Percentiles rank a stretch among this genome's conserved stretches.
phyloP scores from a whole-genome alignment of 108 stramenopile genomes.

The Cyclotella baltica region DNA sequence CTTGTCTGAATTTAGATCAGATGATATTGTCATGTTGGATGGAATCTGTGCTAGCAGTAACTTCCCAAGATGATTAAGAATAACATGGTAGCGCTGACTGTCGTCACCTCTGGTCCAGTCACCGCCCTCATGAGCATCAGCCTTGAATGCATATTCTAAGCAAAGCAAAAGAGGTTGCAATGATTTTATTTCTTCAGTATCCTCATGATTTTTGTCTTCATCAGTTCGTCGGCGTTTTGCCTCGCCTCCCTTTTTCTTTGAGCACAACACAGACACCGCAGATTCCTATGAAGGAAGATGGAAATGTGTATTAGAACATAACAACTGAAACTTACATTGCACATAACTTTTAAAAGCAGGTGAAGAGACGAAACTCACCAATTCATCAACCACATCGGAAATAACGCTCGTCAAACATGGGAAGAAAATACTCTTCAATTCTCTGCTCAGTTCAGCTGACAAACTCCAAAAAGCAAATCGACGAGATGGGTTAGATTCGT shows the following conservation, averaged over 20 bases:
- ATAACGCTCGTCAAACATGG: slow-evolving; percentile 81
- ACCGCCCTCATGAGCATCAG: slow-evolving; percentile 89
- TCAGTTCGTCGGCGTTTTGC: slow-evolving; percentile 49
- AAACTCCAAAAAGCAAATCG: slow-evolving; percentile 81
- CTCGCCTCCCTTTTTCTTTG: slow-evolving; percentile 37
- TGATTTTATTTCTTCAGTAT: slow-evolving; percentile 26
- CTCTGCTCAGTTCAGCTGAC: slow-evolving; percentile 65
- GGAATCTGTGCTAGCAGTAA: slow-evolving; percentile 68
- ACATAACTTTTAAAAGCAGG: neutral
- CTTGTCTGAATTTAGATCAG: slow-evolving; percentile 29
- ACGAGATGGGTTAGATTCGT: slow-evolving; percentile 23
- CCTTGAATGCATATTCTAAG: slow-evolving; percentile 74
- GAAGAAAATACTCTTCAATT: slow-evolving; percentile 78
- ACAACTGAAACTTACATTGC: too few species aligned
- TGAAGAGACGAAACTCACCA: slow-evolving; percentile 53
- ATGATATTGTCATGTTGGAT: slow-evolving; percentile 39
- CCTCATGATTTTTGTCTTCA: slow-evolving; percentile 14
- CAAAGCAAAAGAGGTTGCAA: slow-evolving; percentile 76
- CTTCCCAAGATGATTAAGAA: slow-evolving; percentile 78
- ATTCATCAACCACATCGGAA: slow-evolving; percentile 72
- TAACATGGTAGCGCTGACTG: slow-evolving; percentile 64
- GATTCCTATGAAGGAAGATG: slow-evolving; percentile 31
- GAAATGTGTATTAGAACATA: neutral
- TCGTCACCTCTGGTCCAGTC: slow-evolving; percentile 86
- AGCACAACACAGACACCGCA: slow-evolving; percentile 50